These are phyloP conservation scores for Cyberlindnera misumaiensis DNA, from an alignment of 805 yeast species.

Conservation along the genomic window DNA sequence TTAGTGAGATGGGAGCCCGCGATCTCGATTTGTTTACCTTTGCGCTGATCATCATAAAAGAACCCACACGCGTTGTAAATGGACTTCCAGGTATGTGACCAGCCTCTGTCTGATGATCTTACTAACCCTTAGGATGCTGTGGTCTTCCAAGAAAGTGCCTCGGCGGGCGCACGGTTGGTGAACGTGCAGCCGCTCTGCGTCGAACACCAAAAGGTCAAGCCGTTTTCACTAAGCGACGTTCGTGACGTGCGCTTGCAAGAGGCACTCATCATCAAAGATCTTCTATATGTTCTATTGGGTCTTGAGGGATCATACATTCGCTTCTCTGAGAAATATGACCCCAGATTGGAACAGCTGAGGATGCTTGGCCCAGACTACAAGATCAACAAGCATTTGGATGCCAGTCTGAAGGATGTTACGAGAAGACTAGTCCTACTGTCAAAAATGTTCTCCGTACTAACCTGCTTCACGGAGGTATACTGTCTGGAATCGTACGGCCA, in stretches of 20 bases:
- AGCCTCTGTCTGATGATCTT: too few species aligned
- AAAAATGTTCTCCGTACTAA: constrained; percentile 51
- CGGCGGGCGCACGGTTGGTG: constrained; percentile 23
- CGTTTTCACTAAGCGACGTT: constrained; percentile 41
- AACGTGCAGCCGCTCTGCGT: constrained; percentile 30
- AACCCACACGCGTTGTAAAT: not conserved
- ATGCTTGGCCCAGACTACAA: constrained; percentile 70
- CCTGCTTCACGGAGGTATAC: constrained; percentile 54
- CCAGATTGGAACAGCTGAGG: constrained; percentile 31
- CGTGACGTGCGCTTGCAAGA: constrained; percentile 58
- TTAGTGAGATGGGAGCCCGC: too few species aligned
- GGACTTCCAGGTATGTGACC: too few species aligned
- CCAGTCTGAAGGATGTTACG: constrained; percentile 64
- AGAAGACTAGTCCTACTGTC: constrained; percentile 57
- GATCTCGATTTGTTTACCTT: not conserved
- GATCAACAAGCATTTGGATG: constrained; percentile 65
- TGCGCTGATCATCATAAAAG: not conserved
- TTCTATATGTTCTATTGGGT: constrained; percentile 61
- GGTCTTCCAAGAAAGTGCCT: constrained; percentile 13
- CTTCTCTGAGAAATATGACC: constrained; percentile 56
- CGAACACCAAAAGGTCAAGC: constrained; percentile 28
- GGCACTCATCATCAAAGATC: constrained; percentile 62
- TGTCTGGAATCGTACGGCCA: constrained; percentile 54
- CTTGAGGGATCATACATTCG: constrained; percentile 74
- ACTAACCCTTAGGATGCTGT: constrained; percentile 17